These are phyloP conservation scores for Cyberlindnera mycetangii DNA, from an alignment of 805 yeast species.

Conservation along the genomic window DNA sequence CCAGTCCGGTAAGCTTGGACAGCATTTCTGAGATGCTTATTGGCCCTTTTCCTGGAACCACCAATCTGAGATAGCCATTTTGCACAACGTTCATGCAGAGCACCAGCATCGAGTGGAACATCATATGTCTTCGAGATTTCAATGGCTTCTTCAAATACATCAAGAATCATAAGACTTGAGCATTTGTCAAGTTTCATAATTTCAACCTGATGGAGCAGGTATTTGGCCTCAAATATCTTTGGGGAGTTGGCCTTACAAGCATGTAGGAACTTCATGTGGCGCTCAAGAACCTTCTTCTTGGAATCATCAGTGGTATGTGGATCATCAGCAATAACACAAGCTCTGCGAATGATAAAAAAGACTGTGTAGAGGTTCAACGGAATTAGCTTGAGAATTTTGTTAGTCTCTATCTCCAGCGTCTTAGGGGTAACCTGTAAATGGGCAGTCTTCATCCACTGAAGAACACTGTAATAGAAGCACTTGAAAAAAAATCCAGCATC, in stretches of 20 bases:
- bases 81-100: slow-evolving; percentile 42
- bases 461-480: slow-evolving; percentile 16
- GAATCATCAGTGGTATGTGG: slow-evolving; percentile 20
- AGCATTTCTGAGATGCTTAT: slow-evolving; percentile 37
- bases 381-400: neutral
- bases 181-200: slow-evolving; percentile 21
- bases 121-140: slow-evolving; percentile 33
- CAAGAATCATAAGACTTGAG: slow-evolving; percentile 38
- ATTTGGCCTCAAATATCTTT: slow-evolving; percentile 37
- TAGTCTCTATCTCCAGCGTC: slow-evolving; percentile 5
- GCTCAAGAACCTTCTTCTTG: slow-evolving; percentile 26
- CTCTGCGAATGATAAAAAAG: neutral
- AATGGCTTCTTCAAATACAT: slow-evolving; percentile 44
- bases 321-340: slow-evolving; percentile 18
- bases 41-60: slow-evolving; percentile 32
- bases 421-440: neutral
- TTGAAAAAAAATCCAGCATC: slow-evolving; percentile 13
- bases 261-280: slow-evolving; percentile 28
- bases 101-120: slow-evolving; percentile 37
- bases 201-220: slow-evolving; percentile 35
- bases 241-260: slow-evolving; percentile 38
- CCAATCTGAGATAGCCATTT: slow-evolving; percentile 27
- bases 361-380: slow-evolving; percentile 14
- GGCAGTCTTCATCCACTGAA: neutral
- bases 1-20: slow-evolving; percentile 32